Evolutionary conservation across 2,329 filamentous ascomycete genomes (phyloP), one percentile per base, ranked within the genome.

Genomic region (Plenodomus tracheiphilus): DNA sequence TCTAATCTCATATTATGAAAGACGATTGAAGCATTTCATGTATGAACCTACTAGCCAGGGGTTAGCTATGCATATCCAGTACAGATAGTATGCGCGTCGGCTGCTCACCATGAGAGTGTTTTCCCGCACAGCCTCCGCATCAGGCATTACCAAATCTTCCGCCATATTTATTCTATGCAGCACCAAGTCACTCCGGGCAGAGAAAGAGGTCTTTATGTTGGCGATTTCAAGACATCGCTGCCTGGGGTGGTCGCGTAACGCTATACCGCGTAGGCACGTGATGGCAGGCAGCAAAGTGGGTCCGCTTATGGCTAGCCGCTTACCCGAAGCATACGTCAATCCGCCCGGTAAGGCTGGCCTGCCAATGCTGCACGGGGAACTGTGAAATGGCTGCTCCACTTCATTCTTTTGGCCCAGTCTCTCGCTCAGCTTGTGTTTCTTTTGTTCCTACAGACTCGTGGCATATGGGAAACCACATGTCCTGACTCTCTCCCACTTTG

Each of bases 41-140:
- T 32, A 15, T 32, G 4, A 15, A 32, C 28, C 9, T 32, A 32
- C 28, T 32, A 11, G 11, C 4, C 28, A 32, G 11, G 8, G 15
- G 13, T 32, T 15, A 32, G 28, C 13, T 11, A 15, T 11, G 6
- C 13, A 15, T 32, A 32, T 32, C 6, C 11, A 15, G 28, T 4
- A 32, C 10, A 25, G 22, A 15, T 32, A 8, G 28, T 32, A 15
- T 15, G 11, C 6, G 28, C 28, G 28, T 32, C 13, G 4, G 28
- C 11, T 4, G 28, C 28, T 32, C 28, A 32, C 28, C 71, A 79
- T 78, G 54, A 74, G 73, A 25, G 72, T 66, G 41, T 80, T 77
- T 53, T 82, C 79, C 21, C 71, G 69, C 13, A 65, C 64, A 2
- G 76, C 77, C 30, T 76, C 74, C 2, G 62, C 65, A 54, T 77